Evolutionary conservation across 495 filamentous ascomycete species (phyloP).

Genomic region (Staphylotrichum tortipilum): DNA sequence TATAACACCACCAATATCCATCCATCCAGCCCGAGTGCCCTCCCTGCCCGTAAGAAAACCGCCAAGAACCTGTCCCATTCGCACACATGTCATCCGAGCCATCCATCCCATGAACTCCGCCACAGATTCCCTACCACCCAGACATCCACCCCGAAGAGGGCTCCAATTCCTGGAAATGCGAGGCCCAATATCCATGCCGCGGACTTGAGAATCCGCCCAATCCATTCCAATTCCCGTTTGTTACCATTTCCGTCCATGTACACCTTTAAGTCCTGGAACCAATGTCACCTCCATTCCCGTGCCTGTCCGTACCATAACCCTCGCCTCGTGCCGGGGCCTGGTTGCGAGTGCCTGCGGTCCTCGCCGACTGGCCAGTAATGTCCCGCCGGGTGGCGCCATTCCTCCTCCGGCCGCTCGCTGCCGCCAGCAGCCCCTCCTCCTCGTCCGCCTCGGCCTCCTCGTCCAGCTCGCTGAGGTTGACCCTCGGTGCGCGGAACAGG

Average conservation of each 20-base stretch:
- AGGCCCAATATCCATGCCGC: background rate
- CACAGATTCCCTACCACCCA: background rate
- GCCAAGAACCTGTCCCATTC: no score
- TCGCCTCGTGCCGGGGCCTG: constrained; percentile 29
- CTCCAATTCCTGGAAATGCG: background rate
- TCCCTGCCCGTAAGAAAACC: no score
- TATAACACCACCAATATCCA: no score
- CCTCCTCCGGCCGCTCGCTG: constrained; percentile 61
- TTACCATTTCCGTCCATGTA: background rate
- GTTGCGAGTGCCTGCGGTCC: background rate
- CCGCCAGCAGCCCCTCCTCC: constrained; percentile 81
- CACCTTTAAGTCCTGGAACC: constrained; percentile 22
- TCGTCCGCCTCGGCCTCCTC: constrained; percentile 91
- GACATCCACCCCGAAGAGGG: background rate
- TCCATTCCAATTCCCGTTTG: background rate
- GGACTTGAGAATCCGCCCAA: background rate
- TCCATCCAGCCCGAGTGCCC: no score
- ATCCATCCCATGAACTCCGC: background rate
- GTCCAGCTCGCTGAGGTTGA: constrained; percentile 66
- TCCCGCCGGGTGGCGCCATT: constrained; percentile 85
- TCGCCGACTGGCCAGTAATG: constrained; percentile 48
- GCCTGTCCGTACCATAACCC: constrained; percentile 10
- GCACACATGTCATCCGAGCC: background rate
- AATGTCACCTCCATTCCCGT: constrained; percentile 6
- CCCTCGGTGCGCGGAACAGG: constrained; percentile 67